Evolutionary conservation across 148 eudicot genomes (phyloP), one percentile per base, ranked within the genome.

Genomic region (Beta vulgaris): DNA sequence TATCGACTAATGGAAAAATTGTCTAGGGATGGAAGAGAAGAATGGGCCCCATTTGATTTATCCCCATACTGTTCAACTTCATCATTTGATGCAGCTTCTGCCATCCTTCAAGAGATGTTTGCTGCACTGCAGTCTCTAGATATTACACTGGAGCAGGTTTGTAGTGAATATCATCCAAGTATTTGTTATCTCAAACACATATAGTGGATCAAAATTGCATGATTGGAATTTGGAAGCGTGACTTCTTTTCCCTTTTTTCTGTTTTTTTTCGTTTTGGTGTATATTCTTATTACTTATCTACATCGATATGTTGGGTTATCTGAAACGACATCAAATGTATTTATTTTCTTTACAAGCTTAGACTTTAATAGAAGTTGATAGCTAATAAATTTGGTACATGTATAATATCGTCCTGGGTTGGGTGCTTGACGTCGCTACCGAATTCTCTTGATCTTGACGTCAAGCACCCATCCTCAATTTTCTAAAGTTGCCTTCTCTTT

Each of bases 91-190:
- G 91, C 87, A 70, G 97, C 97, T 84, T 87, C 93, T 77, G 93
- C 91, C 42, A 72, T 96, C 29, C 86, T 96, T 60, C 85, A 58
- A 7, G 98, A 96, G 77, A 73, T 88, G 71, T 57, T 84, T 69
- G 77, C 82, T 68, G 80, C 89, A 67, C 90, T 96, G 29, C 87
- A 89, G 73, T 85, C 87, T 25, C 82, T 92, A 82, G 82, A 86
- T 81, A 86, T 96, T 87, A 71, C 81, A 8, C 84, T 92, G 77
- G 99, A 96, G 75, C 98, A 96, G 94, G 99, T 96, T 86, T n/a
- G 10, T 29, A 67, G 69, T 42, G 25, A 19, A 67, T 65, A 58
- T 1, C 34, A 34, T n/a, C n/a, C n/a, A n/a, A n/a, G n/a, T n/a
- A n/a, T n/a, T n/a, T n/a, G n/a, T n/a, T n/a, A 32, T 75, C 55